Evolutionary conservation across 139 green algal genomes (phyloP), one percentile per base, ranked within the genome.

Genomic region (Eudorina sp.): DNA sequence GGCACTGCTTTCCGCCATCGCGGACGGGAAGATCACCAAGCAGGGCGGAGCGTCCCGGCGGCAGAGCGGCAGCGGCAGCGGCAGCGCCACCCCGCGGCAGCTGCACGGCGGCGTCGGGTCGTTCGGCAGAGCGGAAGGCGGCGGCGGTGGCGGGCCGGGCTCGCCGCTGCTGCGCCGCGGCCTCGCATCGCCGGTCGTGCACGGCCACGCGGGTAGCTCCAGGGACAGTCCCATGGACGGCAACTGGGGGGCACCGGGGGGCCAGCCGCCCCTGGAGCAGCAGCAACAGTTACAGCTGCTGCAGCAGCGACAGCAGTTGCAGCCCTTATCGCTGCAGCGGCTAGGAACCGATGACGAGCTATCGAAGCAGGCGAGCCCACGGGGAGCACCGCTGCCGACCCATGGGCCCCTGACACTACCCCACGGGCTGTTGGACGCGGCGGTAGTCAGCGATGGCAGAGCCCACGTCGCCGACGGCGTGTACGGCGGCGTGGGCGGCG

Each of bases 11-110:
- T 79, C 45, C 11, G 43, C 51, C 11, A 43, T 87, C 9, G 23
- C 81, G 4, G 81, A 87, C 41, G 81, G 81, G 62, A 87, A 87
- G 81, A 69, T 87, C 13, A 34, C 31, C 25, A 87, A 79, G 81
- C 53, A 73, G 36, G 68, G 68, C 7, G 70, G 40, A 40, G 60
- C 60, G 21, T 86, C 58, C 1, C 29, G 80, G 60, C 81, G 81
- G 3, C 81, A 79, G 81, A 79, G 64, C 60, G 81, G 81, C 64
- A 87, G 64, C 66, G 64, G 81, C 31, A 78, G 81, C 62, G 62
- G 81, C 64, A 78, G 31, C 43, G 81, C 81, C n/a, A 68, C 81
- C 31, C 81, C 45, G 3, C 80, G 81, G 62, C 81, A 73, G 77
- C 53, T 73, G 70, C 40, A n/a, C 18, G 43, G 40, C 70, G 70